Evolutionary conservation across 2,329 filamentous ascomycete species (phyloP).

Genomic region (Lasiodiplodia sp.): DNA sequence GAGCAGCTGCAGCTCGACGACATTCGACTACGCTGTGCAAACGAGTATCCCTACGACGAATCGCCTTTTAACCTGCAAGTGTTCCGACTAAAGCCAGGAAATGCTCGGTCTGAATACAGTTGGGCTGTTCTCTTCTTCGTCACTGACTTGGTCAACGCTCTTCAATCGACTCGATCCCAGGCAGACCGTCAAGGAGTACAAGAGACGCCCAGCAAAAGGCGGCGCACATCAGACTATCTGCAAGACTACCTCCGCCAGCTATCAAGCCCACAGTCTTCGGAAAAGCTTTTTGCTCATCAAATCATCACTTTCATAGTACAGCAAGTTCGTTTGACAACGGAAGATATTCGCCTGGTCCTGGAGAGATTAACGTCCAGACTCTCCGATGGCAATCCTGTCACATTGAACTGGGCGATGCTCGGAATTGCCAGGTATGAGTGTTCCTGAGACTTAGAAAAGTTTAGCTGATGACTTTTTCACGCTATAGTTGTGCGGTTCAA

Average conservation of each 20-base stretch:
- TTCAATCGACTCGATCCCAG: slow-evolving; percentile 37
- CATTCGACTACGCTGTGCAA: slow-evolving; percentile 53
- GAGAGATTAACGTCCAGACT: slow-evolving; percentile 65
- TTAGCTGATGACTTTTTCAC: not conserved
- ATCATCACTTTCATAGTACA: slow-evolving; percentile 58
- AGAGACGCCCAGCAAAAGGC: slow-evolving; percentile 45
- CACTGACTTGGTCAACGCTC: slow-evolving; percentile 46
- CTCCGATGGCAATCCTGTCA: slow-evolving; percentile 71
- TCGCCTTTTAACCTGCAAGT: slow-evolving; percentile 37
- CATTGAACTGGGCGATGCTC: slow-evolving; percentile 84
- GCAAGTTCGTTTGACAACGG: slow-evolving; percentile 48
- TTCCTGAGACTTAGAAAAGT: not conserved
- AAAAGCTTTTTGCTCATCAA: slow-evolving; percentile 61
- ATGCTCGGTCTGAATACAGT: slow-evolving; percentile 38
- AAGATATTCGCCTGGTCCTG: slow-evolving; percentile 65
- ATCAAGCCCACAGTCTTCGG: slow-evolving; percentile 43
- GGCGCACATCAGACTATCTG: slow-evolving; percentile 46
- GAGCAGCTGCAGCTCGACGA: slow-evolving; percentile 82
- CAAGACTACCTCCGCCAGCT: slow-evolving; percentile 51
- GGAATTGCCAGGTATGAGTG: slow-evolving; percentile 75
- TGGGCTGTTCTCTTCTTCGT: slow-evolving; percentile 51
- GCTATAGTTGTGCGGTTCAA: slow-evolving; percentile 57
- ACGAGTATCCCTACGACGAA: slow-evolving; percentile 41
- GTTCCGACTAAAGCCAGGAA: slow-evolving; percentile 45
- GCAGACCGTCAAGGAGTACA: slow-evolving; percentile 33